These are phyloP conservation scores for Paramecium pentaurelia DNA, from an alignment of 73 alveolate genomes.

Conservation along the genomic window DNA sequence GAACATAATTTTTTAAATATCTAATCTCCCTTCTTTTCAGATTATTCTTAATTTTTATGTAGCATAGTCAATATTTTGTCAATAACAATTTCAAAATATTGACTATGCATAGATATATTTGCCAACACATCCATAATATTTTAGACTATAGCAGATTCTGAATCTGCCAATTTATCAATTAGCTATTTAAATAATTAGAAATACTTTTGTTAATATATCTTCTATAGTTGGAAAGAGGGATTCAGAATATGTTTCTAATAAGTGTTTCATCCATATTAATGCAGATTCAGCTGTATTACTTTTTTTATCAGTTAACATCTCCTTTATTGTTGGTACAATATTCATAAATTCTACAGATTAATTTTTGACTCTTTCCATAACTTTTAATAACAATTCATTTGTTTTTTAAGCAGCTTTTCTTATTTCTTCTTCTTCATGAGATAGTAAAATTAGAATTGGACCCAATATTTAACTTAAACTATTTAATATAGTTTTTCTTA, in stretches of 20 bases:
- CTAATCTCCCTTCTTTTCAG: slow-evolving; percentile 40
- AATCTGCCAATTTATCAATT: slow-evolving; percentile 53
- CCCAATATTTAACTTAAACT: slow-evolving; percentile 33
- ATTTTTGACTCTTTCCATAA: slow-evolving; percentile 41
- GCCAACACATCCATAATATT: slow-evolving; percentile 58
- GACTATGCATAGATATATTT: slow-evolving; percentile 31
- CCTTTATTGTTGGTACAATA: slow-evolving; percentile 50
- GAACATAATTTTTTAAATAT: slow-evolving; percentile 43
- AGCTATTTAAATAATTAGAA: neutral
- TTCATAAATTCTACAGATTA: slow-evolving; percentile 53
- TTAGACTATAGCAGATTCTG: slow-evolving; percentile 40
- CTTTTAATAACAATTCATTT: slow-evolving; percentile 40
- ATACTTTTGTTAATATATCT: slow-evolving; percentile 39
- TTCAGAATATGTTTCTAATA: slow-evolving; percentile 44
- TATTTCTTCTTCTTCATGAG: slow-evolving; percentile 59
- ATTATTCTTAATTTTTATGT: slow-evolving; percentile 25
- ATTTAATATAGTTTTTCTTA: slow-evolving; percentile 11
- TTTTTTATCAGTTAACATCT: slow-evolving; percentile 53
- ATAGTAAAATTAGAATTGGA: neutral
- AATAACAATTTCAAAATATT: slow-evolving; percentile 55
- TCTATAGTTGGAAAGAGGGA: slow-evolving; percentile 7
- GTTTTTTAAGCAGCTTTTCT: slow-evolving; percentile 62
- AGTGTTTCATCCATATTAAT: slow-evolving; percentile 60
- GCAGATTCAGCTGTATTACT: slow-evolving; percentile 56
- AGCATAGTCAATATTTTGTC: slow-evolving; percentile 41